Base-by-base conservation (phyloP, 371 early-diverging fungal genomes). In the Rhizopus delemar region DNA sequence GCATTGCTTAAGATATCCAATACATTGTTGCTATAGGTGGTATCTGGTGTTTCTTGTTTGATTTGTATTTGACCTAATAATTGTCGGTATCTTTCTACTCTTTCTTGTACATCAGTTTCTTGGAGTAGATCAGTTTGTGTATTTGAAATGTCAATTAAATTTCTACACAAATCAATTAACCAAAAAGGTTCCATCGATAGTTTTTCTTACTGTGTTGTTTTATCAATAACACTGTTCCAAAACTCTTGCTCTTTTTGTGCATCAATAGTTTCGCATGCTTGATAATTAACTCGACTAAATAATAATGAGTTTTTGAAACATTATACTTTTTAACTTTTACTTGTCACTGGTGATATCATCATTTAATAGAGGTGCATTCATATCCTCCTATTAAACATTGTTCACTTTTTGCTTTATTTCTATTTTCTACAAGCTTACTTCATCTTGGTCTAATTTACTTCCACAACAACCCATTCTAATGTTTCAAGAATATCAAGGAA, bases 41-140 rank as follows among this genome's bases (percentile, higher is more conserved):
- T 55, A 45, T 55, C 36, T 22, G 53, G 9, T 34, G 13, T 0
- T 12, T 46, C 34, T 9, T 22, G 4, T 34, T 35, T 58, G 9
- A 51, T 46, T n/a, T 97, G 96, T 87, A 97, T 93, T n/a, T 94
- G 86, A 33, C 63, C 63, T 9, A 76, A 50, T 13, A 75, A 46
- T 7, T 66, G 53, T 41, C 59, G 63, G 48, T 81, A 81, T 61
- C 69, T 71, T 39, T 62, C 73, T n/a, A 63, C 62, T 22, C 81
- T 69, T 58, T 81, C 81, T 59, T 77, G 69, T 3, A 71, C 65
- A 58, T 81, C 81, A 49, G 68, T 74, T 13, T 63, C 69, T 57
- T 78, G 81, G 29, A 81, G 46, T 29, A 73, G 75, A 49, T 81
- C 81, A 9, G 77, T 66, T 41, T 68, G 66, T 46, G 69, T 41